Conservation (phyloP, 75 land plant species). For the Pinus albicaulis region DNA sequence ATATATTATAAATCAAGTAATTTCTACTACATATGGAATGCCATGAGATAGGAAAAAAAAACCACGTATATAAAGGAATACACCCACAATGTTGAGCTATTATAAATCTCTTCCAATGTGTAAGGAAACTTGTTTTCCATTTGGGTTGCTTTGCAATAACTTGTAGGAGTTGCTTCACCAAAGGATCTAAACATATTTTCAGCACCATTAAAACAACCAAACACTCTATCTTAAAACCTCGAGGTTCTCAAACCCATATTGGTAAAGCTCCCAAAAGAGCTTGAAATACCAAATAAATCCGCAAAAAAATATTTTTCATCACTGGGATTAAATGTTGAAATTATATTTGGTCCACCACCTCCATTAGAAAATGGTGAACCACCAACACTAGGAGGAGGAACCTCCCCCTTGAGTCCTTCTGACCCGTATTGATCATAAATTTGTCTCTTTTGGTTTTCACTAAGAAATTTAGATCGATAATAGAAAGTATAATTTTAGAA, state of each 20-base stretch:
- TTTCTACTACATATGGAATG: no score
- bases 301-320: constrained; percentile 93
- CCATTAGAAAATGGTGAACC: constrained; percentile 43
- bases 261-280: constrained; percentile 54
- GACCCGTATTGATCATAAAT: constrained; percentile 90
- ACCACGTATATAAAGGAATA: neutral
- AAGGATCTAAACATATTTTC: constrained; percentile 62
- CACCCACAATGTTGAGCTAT: constrained; percentile 84
- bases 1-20: neutral
- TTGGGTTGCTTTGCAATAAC: constrained; percentile 65
- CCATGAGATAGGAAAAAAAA: no score
- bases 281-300: constrained; percentile 78
- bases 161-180: constrained; percentile 24
- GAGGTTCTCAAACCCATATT: constrained; percentile 25
- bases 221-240: constrained; percentile 39
- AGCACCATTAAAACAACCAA: constrained; percentile 54
- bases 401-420: constrained; percentile 82
- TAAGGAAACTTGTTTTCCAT: constrained; percentile 81
- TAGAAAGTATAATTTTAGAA: no score
- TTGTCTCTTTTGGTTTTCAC: constrained; percentile 74
- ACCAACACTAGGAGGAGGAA: constrained; percentile 48
- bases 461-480: constrained; percentile 45
- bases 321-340: constrained; percentile 60
- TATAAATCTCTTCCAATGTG: constrained; percentile 79
- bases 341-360: constrained; percentile 19